Base-by-base conservation (phyloP, 1,139 yeast genomes). In the Martiniozyma asiatica region DNA sequence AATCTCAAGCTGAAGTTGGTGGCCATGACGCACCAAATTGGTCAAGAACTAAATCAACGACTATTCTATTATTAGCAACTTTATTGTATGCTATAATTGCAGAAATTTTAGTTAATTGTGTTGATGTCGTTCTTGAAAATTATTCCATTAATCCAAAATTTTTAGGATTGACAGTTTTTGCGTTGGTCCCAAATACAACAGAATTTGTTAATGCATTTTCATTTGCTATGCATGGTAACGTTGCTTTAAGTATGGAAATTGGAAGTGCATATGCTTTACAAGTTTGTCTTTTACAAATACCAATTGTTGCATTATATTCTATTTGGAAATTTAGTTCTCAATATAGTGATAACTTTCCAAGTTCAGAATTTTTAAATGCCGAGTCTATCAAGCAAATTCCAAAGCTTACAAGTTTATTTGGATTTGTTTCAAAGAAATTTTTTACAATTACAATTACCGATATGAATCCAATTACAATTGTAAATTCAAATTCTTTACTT, bases 11-110 rank as follows among this genome's bases (percentile, higher is more conserved):
- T 12, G 35, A 38, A 8, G 39, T 56, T 8, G 78, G 81, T 4
- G 94, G 94, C 0, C 98, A 89, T 44, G 97, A 87, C 53, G 94
- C 96, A 0, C 97, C 98, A 25, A 89, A 89, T 50, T 89, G 99
- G 99, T 78, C 94, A 9, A 65, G 92, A 44, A 61, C 64, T 12
- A 87, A 87, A 54, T 81, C 95, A 4, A 69, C 94, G 0, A 68
- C 79, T n/a, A 87, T 89, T 27, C 62, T 89, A 30, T 60, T 89
- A 10, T 69, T 80, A 4, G 93, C 98, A 0, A 89, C 98, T 0
- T 43, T 87, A 9, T 57, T 85, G 22, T 89, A 89, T 53, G 97
- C 98, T 1, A 58, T 85, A 15, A 87, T 89, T 47, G 98, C 99
- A 1, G 98, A 89, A 52, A 85, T 89, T 27, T 61, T 89, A 38